phyloP scores from a whole-genome alignment of 129 eudicot species.

The Flaveria sonorensis region DNA sequence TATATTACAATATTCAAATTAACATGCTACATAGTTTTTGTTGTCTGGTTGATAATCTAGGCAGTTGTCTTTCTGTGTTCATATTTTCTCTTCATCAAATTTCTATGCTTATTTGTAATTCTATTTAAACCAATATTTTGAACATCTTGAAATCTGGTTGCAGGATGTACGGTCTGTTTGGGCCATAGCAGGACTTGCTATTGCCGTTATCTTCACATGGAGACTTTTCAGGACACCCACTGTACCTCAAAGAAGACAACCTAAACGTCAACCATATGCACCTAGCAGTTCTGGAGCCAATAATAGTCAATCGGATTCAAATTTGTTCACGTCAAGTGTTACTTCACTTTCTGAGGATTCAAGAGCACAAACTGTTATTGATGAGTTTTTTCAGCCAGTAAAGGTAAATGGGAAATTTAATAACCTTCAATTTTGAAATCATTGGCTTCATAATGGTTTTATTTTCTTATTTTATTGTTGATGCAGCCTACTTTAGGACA shows the following conservation, averaged over 20 bases:
- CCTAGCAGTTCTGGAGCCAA: constrained; percentile 60
- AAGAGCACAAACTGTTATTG: constrained; percentile 64
- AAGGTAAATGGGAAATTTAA: constrained; percentile 44
- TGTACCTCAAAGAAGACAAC: constrained; percentile 75
- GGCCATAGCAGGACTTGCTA: constrained; percentile 85
- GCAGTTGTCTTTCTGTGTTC: neutral
- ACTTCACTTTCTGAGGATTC: constrained; percentile 61
- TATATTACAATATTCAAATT: neutral
- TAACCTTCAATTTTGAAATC: neutral
- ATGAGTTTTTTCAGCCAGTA: constrained; percentile 86
- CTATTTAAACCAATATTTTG: neutral
- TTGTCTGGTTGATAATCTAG: constrained; percentile 16
- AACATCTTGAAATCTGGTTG: constrained; percentile 21
- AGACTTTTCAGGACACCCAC: constrained; percentile 66
- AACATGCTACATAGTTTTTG: constrained; percentile 1
- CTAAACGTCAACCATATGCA: constrained; percentile 60
- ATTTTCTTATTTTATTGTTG: constrained; percentile 12
- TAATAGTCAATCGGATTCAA: constrained; percentile 42
- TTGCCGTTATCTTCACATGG: constrained; percentile 83
- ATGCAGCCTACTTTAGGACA: constrained; percentile 90
- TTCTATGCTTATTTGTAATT: neutral
- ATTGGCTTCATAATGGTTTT: constrained; percentile 4
- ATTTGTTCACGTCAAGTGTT: constrained; percentile 41
- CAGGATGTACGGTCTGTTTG: constrained; percentile 76
- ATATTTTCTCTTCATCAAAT: constrained; percentile 7